Base-by-base conservation (phyloP, 805 yeast genomes). In the Yamadazyma sp. region DNA sequence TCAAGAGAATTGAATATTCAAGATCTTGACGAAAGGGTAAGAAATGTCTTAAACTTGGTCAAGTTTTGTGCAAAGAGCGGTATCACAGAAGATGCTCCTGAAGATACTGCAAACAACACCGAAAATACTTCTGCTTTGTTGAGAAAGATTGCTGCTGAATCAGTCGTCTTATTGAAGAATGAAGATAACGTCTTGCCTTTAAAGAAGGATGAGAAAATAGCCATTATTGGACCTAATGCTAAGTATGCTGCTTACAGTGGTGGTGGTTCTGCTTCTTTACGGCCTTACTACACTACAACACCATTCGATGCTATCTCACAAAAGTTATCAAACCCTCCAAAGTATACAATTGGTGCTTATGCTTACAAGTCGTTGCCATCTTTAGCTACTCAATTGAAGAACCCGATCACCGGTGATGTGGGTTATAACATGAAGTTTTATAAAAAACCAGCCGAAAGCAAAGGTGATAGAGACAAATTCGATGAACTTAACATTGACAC, bases 1-100 rank as follows among this genome's bases (percentile, higher is more conserved):
- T 55, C 64, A 28, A 64, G 63, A 44, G 76, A 73, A 48, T 49
- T 76, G 28, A 64, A 58, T 40, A 41, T 43, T 6, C 62, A 64
- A 28, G 64, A 54, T 8, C 55, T 79, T 24, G 73, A 78, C 50
- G 73, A 63, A 5, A 65, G 79, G 46, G 81, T 63, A 26, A 58
- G 75, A 32, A 50, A 62, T 16, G 74, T 79, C 14, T 62, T 79
- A 34, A 55, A 65, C 23, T 60, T 77, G 31, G 64, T 78, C 41
- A 68, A 77, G 44, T 64, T 61, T 24, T 64, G 64, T 23, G 48
- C 57, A 9, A 49, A 48, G 28, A 52, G 71, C 4, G 74, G 73
- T 3, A 56, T 77, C 31, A 67, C 72, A 2, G 47, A 42, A 29
- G 64, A 60, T 35, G 52, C 59, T 37, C 69, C 57, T 2, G 67